Evolutionary conservation across 495 filamentous ascomycete species (phyloP).

Genomic region (Penicillium salamii): DNA sequence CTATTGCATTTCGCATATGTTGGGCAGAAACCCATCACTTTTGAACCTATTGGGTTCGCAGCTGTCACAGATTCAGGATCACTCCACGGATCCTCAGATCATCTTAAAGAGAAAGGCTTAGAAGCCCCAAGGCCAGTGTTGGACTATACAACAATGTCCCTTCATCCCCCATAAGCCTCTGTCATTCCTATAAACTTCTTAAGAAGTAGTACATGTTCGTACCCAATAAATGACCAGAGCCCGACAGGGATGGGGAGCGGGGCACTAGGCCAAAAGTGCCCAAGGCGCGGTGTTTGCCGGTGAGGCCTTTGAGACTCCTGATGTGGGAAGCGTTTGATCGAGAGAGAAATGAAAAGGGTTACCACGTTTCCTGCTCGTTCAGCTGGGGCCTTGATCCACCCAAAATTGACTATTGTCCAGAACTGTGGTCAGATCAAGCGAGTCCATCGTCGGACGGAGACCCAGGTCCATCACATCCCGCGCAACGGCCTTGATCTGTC

Average conservation of each 20-base stretch:
- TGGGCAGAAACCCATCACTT: too few relatives aligned
- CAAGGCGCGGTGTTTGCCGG: not conserved
- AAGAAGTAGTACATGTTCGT: not conserved
- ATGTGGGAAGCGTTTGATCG: not conserved
- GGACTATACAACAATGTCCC: not conserved
- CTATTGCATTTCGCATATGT: too few relatives aligned
- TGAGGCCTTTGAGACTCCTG: not conserved
- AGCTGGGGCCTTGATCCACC: constrained; percentile 27
- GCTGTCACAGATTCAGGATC: too few relatives aligned
- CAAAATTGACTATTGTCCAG: constrained; percentile 42
- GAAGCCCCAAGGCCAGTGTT: not conserved
- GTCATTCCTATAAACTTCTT: not conserved
- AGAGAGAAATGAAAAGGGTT: not conserved
- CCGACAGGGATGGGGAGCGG: not conserved
- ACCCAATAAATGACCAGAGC: not conserved
- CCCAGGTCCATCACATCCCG: constrained; percentile 47
- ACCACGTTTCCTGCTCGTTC: constrained; percentile 3
- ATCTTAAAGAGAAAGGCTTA: not conserved
- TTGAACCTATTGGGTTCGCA: too few relatives aligned
- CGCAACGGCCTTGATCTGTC: constrained; percentile 61
- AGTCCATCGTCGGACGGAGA: constrained; percentile 41
- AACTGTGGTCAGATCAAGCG: constrained; percentile 37
- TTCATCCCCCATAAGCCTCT: not conserved
- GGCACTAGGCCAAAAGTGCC: not conserved
- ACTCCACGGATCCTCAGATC: not conserved